Evolutionary conservation across 2,329 filamentous ascomycete genomes (phyloP).

Genomic region (Aureobasidium sp.): DNA sequence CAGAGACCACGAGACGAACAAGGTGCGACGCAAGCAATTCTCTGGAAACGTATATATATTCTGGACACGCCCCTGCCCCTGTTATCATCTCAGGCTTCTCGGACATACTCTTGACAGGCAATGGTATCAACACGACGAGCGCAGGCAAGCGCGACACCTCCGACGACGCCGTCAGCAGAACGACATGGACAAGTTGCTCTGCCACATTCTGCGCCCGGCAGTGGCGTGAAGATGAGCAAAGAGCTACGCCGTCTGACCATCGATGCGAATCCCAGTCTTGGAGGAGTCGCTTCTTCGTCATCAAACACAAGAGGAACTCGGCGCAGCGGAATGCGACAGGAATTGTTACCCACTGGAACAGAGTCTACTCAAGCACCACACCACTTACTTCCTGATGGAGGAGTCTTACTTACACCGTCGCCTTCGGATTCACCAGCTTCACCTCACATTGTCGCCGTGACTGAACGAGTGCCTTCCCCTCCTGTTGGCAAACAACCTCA

Average conservation of each 20-base stretch:
- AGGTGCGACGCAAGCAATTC: background rate
- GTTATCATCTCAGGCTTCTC: too few relatives aligned
- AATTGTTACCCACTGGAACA: background rate
- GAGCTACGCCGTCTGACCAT: constrained; percentile 1
- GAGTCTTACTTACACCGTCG: background rate
- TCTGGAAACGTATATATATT: too few relatives aligned
- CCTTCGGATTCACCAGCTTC: background rate
- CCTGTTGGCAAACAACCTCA: background rate
- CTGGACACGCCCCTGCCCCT: too few relatives aligned
- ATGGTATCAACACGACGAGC: constrained; percentile 9
- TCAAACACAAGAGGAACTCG: background rate
- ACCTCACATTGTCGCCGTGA: background rate
- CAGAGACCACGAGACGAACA: background rate
- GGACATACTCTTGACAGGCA: too few relatives aligned
- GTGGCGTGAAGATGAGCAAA: constrained; percentile 2
- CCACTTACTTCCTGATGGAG: background rate
- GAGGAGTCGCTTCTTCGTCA: background rate
- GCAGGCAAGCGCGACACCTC: constrained; percentile 9
- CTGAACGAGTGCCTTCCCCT: background rate
- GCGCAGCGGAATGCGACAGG: constrained; percentile 2
- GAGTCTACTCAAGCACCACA: background rate
- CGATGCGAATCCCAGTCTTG: constrained; percentile 4
- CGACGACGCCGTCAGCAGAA: constrained; percentile 5
- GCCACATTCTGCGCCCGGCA: background rate
- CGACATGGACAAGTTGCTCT: background rate